Conservation (phyloP, 2,329 filamentous ascomycete genomes). For the Colletotrichum filicis region DNA sequence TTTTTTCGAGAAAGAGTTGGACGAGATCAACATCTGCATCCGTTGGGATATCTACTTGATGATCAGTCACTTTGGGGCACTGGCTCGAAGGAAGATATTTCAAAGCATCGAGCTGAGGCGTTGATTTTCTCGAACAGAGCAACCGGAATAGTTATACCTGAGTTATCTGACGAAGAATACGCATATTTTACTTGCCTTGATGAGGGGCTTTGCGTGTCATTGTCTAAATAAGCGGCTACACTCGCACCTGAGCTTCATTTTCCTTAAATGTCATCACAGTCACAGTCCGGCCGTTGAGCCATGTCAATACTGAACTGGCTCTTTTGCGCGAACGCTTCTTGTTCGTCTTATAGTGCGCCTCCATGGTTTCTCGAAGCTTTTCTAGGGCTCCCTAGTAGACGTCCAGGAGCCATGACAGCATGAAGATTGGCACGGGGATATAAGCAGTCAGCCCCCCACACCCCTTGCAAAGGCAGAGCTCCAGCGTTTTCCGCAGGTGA, state of each 20-base stretch:
- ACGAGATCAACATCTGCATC: not conserved
- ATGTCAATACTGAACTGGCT: too few relatives aligned
- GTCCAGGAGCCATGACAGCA: not conserved
- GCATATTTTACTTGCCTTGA: not conserved
- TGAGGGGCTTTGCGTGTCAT: not conserved
- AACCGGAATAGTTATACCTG: not conserved
- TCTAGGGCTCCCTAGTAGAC: constrained; percentile 1
- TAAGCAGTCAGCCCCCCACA: not conserved
- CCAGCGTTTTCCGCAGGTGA: not conserved
- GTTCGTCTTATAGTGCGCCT: constrained; percentile 14
- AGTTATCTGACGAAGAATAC: not conserved
- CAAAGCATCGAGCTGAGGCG: not conserved
- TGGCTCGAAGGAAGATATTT: not conserved
- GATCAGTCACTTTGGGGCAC: not conserved
- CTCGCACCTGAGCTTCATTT: not conserved
- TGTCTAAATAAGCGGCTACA: not conserved
- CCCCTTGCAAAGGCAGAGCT: constrained; percentile 24
- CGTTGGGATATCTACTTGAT: not conserved
- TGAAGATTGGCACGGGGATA: not conserved
- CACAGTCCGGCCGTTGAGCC: not conserved
- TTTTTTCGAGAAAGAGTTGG: not conserved
- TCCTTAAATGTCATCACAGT: not conserved
- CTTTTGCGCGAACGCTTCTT: too few relatives aligned
- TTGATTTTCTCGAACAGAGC: not conserved
- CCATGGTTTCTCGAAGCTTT: not conserved